Evolutionary conservation across 805 yeast genomes (phyloP).

Genomic region (Saturnispora galanensis): DNA sequence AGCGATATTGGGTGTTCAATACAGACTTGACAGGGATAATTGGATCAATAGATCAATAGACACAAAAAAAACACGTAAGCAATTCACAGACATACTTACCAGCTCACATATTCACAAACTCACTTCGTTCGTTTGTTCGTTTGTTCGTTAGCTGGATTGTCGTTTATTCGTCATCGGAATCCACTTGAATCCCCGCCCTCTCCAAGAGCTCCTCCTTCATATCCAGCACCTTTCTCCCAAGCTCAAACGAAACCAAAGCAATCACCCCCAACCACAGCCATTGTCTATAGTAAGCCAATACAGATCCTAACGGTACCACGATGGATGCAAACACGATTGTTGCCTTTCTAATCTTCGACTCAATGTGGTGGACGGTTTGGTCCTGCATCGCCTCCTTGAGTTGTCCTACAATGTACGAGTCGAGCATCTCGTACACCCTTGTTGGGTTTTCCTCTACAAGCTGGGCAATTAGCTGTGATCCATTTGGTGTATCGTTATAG

Average conservation of each 20-base stretch:
- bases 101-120: no score
- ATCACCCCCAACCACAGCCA: background rate
- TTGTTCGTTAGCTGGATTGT: no score
- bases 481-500: constrained; percentile 69
- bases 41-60: no score
- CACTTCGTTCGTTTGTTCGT: no score
- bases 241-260: background rate
- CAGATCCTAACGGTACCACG: background rate
- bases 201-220: constrained; percentile 5
- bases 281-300: background rate
- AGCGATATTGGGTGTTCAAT: no score
- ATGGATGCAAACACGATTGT: background rate
- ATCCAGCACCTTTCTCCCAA: background rate
- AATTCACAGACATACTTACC: no score
- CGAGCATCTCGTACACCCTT: background rate
- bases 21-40: no score
- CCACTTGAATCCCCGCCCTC: background rate
- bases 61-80: no score
- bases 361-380: background rate
- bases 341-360: constrained; percentile 1
- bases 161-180: no score
- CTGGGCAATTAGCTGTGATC: constrained; percentile 32
- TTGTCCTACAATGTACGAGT: constrained; percentile 2
- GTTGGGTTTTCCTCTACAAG: constrained; percentile 33
- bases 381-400: background rate